These are phyloP conservation scores for Jatropha curcas DNA, from an alignment of 345 rosid species.

Conservation along the genomic window DNA sequence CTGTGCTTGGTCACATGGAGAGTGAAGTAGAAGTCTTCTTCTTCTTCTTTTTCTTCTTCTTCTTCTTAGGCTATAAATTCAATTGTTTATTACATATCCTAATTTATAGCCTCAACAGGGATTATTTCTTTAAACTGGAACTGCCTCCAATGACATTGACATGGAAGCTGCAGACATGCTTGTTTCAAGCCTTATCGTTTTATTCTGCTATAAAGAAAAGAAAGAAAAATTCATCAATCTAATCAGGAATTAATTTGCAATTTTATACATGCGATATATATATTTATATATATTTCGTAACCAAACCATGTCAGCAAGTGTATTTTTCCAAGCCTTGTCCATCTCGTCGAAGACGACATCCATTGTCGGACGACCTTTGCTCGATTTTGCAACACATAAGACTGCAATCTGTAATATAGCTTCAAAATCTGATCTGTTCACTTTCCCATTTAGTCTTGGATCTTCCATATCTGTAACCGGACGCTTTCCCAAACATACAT, in stretches of 20 bases:
- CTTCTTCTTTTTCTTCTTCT: no score
- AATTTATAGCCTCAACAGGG: neutral
- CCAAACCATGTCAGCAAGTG: conserved; percentile 32
- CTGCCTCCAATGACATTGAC: conserved; percentile 34
- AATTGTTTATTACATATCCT: no score
- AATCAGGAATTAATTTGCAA: neutral
- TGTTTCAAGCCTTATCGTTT: conserved; percentile 19
- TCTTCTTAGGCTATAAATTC: no score
- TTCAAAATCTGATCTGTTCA: conserved; percentile 43
- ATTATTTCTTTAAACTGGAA: conserved; percentile 14
- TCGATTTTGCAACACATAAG: conserved; percentile 47
- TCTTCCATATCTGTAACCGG: conserved; percentile 51
- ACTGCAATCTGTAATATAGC: conserved; percentile 51
- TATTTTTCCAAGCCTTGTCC: conserved; percentile 50
- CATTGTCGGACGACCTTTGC: conserved; percentile 56
- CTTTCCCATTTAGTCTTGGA: conserved; percentile 39
- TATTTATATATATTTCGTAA: no score
- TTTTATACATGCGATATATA: neutral
- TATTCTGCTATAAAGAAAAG: neutral
- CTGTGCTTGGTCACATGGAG: neutral
- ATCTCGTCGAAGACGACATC: conserved; percentile 47
- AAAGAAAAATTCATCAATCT: neutral
- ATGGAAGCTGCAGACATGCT: conserved; percentile 21
- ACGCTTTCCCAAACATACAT: conserved; percentile 45
- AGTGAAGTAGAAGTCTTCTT: no score